Base-by-base conservation (phyloP, 176 grass and related monocot genomes). In the Musa schizocarpa region DNA sequence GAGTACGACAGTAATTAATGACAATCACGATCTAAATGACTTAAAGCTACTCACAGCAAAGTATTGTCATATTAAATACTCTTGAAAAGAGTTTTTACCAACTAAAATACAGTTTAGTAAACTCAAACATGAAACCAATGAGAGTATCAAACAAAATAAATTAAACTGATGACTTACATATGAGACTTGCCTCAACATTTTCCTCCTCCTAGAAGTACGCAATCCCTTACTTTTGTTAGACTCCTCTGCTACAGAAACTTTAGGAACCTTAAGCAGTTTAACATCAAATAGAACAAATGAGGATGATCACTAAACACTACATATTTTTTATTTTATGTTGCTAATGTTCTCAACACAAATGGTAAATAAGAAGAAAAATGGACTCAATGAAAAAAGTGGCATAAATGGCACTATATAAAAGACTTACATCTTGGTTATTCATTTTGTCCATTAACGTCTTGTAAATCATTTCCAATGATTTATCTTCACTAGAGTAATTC, bases 401-500 rank as follows among this genome's bases (percentile, higher is more conserved):
- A n/a, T 70, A 8, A 16, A 20, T 17, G 7, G 27, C 27, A 50
- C 16, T 20, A 70, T n/a, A 51, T 51, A 8, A 14, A 70, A 52
- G 16, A 70, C 68, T 70, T 70, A 70, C 68, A 70, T 70, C 16
- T 11, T 70, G 68, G 68, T 51, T 50, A 50, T 4, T 70, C 49
- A 29, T 9, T 21, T 11, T 70, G 1, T 50, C 21, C 9, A 21
- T 12, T 50, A 51, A 51, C 17, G 50, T 51, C 68, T 20, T n/a
- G 9, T 17, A 16, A 70, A 21, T 16, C 68, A 20, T 4, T 50
- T 51, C 4, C 34, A 20, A 50, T 3, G 43, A 10, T 70, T 50
- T 70, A 70, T 50, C 68, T 70, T 70, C 16, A 70, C 34, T 70
- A 11, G 0, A 70, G 29, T 10, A 13, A 70, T 8, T 19, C 16